phyloP scores from a whole-genome alignment of 1,139 yeast genomes.

The Wickerhamomyces sp. region DNA sequence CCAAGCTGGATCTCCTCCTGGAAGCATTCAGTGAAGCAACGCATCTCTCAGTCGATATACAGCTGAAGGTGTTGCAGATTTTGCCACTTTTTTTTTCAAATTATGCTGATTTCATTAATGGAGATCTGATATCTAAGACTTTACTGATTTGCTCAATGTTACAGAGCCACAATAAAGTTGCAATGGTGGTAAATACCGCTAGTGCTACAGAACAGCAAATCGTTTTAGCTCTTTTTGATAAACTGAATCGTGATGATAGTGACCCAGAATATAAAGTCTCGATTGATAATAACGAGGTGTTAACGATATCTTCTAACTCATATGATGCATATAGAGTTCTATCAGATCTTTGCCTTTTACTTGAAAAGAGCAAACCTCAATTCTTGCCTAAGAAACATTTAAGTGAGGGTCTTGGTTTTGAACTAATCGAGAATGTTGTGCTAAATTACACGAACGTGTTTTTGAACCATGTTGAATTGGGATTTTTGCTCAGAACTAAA shows the following conservation, averaged over 20 bases:
- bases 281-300: slow-evolving; percentile 40
- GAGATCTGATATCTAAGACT: slow-evolving; percentile 51
- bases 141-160: slow-evolving; percentile 67
- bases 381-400: slow-evolving; percentile 51
- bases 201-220: slow-evolving; percentile 90
- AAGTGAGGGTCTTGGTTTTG: slow-evolving; percentile 70
- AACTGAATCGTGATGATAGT: slow-evolving; percentile 35
- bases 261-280: slow-evolving; percentile 29
- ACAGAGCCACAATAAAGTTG: slow-evolving; percentile 63
- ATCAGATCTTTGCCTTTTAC: slow-evolving; percentile 63
- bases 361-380: slow-evolving; percentile 54
- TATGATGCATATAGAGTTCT: slow-evolving; percentile 69
- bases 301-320: slow-evolving; percentile 47
- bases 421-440: slow-evolving; percentile 63
- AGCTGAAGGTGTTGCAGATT: slow-evolving; percentile 80
- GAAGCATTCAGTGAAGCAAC: slow-evolving; percentile 72
- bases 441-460: slow-evolving; percentile 55
- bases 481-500: slow-evolving; percentile 56
- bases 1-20: slow-evolving; percentile 50
- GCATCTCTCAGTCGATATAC: slow-evolving; percentile 74
- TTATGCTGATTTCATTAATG: slow-evolving; percentile 54
- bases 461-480: slow-evolving; percentile 56
- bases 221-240: slow-evolving; percentile 70
- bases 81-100: slow-evolving; percentile 70
- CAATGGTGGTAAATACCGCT: slow-evolving; percentile 86